Base-by-base conservation (phyloP, 257 asterid genomes). In the Ajuga chamaepitys region DNA sequence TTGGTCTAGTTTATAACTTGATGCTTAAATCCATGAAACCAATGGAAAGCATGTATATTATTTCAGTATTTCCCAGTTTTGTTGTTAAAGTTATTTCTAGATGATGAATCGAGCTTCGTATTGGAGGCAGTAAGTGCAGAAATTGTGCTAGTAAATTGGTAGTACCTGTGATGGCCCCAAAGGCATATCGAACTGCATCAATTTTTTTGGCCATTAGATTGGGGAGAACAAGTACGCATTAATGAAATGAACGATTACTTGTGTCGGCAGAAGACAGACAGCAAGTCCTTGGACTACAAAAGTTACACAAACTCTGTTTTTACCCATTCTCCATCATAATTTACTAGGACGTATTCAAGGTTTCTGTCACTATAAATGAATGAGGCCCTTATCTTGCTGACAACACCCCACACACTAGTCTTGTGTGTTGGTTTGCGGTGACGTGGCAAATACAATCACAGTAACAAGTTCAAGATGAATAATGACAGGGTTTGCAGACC, bases 381-480 rank as follows among this genome's bases (percentile, higher is more conserved):
- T 20, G 11, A 18, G 71, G 18, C 62, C 71, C 61, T 22, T 65
- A 37, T 72, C 38, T 35, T 37, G 25, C 58, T 50, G 64, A 37
- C 77, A 45, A 28, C 57, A 62, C n/a, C n/a, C n/a, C n/a, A n/a
- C n/a, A n/a, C n/a, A n/a, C n/a, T n/a, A n/a, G n/a, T n/a, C n/a
- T n/a, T n/a, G n/a, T n/a, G n/a, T n/a, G n/a, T n/a, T n/a, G n/a
- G n/a, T n/a, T n/a, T n/a, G n/a, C n/a, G n/a, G n/a, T n/a, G n/a
- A n/a, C n/a, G n/a, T n/a, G n/a, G n/a, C n/a, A n/a, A n/a, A n/a
- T n/a, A n/a, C n/a, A n/a, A n/a, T n/a, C n/a, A n/a, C n/a, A n/a
- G n/a, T n/a, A n/a, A n/a, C n/a, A n/a, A n/a, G n/a, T n/a, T n/a
- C n/a, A n/a, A n/a, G n/a, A n/a, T n/a, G n/a, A n/a, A n/a, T n/a